Evolutionary conservation across 202 grass and related monocot genomes (phyloP), one percentile per base, ranked within the genome.

Genomic region (Zizania palustris): DNA sequence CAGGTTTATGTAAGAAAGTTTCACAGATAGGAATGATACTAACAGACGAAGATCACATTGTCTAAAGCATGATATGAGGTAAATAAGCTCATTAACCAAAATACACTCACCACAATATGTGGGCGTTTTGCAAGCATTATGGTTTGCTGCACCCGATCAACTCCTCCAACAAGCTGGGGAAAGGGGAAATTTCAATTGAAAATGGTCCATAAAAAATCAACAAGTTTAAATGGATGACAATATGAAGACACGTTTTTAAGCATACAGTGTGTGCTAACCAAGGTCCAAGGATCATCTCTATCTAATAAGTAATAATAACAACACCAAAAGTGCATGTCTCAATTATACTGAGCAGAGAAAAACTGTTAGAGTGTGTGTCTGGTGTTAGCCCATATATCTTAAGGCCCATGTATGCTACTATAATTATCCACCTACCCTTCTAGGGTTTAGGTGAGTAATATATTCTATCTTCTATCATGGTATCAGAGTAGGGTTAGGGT

Each of bases 101-200:
- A 14, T 33, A 51, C 46, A 83, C 86, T 85, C 79, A 97, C 93
- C 71, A 97, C 75, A 59, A 97, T 85, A 93, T 97, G 93, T 22
- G 88, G 90, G 33, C 84, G 88, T 74, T 87, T 93, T 60, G 50
- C 93, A 76, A 97, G 33, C 76, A 90, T 83, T 76, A 89, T 59
- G 28, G 83, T 84, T 89, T 97, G 93, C 38, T 87, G 86, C 63
- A 88, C 83, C 75, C 92, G 85, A 59, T 97, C 93, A 19, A 97
- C 84, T 67, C 93, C 93, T 50, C 93, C 93, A 63, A 93, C 93
- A 84, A 97, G 81, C 90, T 97, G 82, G 37, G 40, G 4, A 79
- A 65, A 72, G 51, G 7, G 15, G 75, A 53, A 71, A 53, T 71
- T 19, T 71, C 45, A 90, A 44, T 8, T 35, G 71, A 14, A 79